phyloP scores from a whole-genome alignment of 805 yeast genomes.

The Candida patagonica region DNA sequence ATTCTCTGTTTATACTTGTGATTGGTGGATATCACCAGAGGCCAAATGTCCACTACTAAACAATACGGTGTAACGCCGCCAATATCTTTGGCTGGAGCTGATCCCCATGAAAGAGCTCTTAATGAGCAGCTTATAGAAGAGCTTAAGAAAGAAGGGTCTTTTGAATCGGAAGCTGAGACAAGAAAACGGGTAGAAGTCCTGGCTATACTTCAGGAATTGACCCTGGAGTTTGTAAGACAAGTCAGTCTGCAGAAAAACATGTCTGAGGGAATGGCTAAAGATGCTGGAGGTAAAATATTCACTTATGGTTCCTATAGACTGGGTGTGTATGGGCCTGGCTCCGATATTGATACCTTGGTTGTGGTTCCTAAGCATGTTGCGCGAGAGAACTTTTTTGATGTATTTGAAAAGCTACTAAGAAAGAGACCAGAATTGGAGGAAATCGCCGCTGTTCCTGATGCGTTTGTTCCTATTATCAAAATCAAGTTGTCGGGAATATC shows the following conservation, averaged over 20 bases:
- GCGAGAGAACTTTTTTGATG: slow-evolving; percentile 80
- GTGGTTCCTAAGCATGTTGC: slow-evolving; percentile 95
- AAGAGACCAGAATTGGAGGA: slow-evolving; percentile 79
- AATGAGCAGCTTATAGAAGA: slow-evolving; percentile 74
- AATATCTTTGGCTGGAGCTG: slow-evolving; percentile 76
- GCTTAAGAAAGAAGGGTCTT: slow-evolving; percentile 73
- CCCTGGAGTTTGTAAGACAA: slow-evolving; percentile 70
- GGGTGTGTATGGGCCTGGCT: slow-evolving; percentile 97
- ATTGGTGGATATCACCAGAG: not conserved
- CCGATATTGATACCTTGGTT: slow-evolving; percentile 94
- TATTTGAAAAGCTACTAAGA: slow-evolving; percentile 62
- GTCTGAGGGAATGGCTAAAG: slow-evolving; percentile 96
- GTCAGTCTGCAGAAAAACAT: slow-evolving; percentile 78
- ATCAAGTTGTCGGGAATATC: slow-evolving; percentile 85
- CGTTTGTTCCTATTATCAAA: slow-evolving; percentile 94
- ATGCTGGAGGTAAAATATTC: slow-evolving; percentile 97
- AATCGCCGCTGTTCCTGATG: slow-evolving; percentile 89
- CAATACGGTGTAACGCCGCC: slow-evolving; percentile 73
- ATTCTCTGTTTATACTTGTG: no score
- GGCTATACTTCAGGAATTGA: slow-evolving; percentile 57
- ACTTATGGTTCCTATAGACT: slow-evolving; percentile 90
- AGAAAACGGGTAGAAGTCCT: slow-evolving; percentile 69
- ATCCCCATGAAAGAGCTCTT: slow-evolving; percentile 63
- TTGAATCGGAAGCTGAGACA: slow-evolving; percentile 81
- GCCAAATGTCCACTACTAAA: slow-evolving; percentile 8